These are phyloP conservation scores for Colletotrichum euphorbiae DNA, from an alignment of 2,329 filamentous ascomycete species.

Conservation along the genomic window DNA sequence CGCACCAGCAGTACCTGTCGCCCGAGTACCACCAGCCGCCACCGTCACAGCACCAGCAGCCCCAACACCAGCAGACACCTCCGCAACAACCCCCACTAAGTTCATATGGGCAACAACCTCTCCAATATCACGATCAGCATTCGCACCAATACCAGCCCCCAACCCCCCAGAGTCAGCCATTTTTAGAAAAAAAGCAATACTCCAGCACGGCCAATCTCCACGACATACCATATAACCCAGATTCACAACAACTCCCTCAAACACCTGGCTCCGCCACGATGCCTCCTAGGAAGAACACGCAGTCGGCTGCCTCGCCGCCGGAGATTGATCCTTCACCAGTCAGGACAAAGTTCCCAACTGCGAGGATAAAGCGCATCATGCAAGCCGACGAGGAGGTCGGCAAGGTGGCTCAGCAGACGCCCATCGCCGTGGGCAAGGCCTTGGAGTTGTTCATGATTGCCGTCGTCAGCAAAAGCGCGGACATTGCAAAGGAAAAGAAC, in stretches of 20 bases:
- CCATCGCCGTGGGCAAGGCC: slow-evolving; percentile 94
- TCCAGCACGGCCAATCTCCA: slow-evolving; percentile 22
- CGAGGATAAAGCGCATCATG: slow-evolving; percentile 99
- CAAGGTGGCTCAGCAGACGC: slow-evolving; percentile 97
- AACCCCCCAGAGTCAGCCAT: slow-evolving; percentile 31
- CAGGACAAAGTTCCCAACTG: slow-evolving; percentile 95
- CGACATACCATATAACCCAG: slow-evolving; percentile 35
- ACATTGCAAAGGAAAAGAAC: slow-evolving; percentile 82
- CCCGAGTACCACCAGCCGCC: slow-evolving; percentile 41
- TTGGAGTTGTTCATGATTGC: slow-evolving; percentile 98
- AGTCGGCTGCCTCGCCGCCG: slow-evolving; percentile 51
- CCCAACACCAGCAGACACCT: slow-evolving; percentile 40
- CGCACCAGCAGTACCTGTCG: slow-evolving; percentile 41
- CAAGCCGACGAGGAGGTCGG: slow-evolving; percentile 98
- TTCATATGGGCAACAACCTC: slow-evolving; percentile 31
- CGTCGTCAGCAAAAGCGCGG: slow-evolving; percentile 87
- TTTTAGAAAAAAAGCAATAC: slow-evolving; percentile 27
- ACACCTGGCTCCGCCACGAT: slow-evolving; percentile 45
- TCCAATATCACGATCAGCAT: slow-evolving; percentile 32
- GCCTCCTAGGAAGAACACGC: slow-evolving; percentile 55
- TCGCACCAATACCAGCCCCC: slow-evolving; percentile 30
- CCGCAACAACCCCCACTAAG: slow-evolving; percentile 39
- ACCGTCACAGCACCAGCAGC: slow-evolving; percentile 35
- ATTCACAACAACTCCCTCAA: slow-evolving; percentile 38
- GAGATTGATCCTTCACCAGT: slow-evolving; percentile 76